phyloP scores from a whole-genome alignment of 75 land plant species.

The Ceratopteris richardii region DNA sequence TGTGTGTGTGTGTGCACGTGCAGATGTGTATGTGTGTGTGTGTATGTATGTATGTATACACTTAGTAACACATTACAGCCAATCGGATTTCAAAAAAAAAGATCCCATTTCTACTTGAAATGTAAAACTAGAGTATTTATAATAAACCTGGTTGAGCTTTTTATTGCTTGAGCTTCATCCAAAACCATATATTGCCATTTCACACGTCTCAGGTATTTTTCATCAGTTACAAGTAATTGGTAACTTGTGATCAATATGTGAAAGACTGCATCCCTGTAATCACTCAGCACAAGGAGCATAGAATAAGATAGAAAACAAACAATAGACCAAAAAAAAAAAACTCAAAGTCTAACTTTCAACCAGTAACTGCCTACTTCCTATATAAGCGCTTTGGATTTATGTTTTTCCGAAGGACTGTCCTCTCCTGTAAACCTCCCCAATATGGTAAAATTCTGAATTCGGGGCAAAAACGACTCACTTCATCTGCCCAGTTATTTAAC shows the following conservation, averaged over 20 bases:
- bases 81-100: too few relatives aligned
- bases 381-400: constrained; percentile 87
- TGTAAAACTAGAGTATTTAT: too few relatives aligned
- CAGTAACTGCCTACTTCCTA: constrained; percentile 40
- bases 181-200: constrained; percentile 99
- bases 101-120: too few relatives aligned
- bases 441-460: constrained; percentile 85
- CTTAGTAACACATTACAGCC: too few relatives aligned
- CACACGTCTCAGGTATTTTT: constrained; percentile 82
- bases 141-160: constrained; percentile 89
- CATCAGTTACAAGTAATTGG: constrained; percentile 82
- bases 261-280: constrained; percentile 72
- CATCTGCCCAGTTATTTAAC: constrained; percentile 96
- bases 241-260: constrained; percentile 96
- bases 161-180: constrained; percentile 99
- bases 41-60: too few relatives aligned
- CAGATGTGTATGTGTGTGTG: too few relatives aligned
- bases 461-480: constrained; percentile 87
- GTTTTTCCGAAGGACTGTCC: constrained; percentile 73
- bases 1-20: too few relatives aligned
- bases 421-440: constrained; percentile 83
- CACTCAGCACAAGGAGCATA: too few relatives aligned
- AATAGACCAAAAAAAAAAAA: not conserved
- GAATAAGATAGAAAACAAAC: too few relatives aligned
- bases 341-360: not conserved